phyloP scores from a whole-genome alignment of 164 flowering plant genomes.

The Pachysandra terminalis region DNA sequence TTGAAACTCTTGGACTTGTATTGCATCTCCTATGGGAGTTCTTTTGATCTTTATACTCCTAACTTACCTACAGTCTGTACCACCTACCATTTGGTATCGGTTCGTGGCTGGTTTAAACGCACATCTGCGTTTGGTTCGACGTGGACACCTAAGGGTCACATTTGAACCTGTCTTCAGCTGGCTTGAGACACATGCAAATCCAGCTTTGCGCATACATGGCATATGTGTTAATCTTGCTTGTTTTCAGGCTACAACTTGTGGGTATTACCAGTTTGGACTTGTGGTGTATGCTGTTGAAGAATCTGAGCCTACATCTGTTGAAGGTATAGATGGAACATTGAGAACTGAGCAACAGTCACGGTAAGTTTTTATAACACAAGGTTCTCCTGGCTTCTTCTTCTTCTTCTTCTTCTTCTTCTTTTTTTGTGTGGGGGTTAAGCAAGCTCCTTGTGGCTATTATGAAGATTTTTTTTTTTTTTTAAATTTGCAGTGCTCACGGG shows the following conservation, averaged over 20 bases:
- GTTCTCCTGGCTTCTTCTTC: background rate
- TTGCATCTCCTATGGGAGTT: background rate
- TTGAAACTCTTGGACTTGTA: too few relatives aligned
- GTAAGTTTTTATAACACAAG: conserved; percentile 27
- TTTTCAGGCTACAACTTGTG: conserved; percentile 69
- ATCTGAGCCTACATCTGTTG: conserved; percentile 20
- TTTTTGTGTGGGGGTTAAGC: too few relatives aligned
- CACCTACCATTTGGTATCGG: conserved; percentile 91
- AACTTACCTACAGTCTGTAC: conserved; percentile 54
- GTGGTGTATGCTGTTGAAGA: conserved; percentile 46
- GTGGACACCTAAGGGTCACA: conserved; percentile 52
- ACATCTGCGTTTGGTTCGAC: conserved; percentile 75
- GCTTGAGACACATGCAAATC: conserved; percentile 89
- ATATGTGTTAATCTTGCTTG: conserved; percentile 67
- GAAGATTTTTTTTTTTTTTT: background rate
- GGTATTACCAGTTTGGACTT: conserved; percentile 83
- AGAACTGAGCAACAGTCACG: conserved; percentile 35
- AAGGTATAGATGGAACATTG: conserved; percentile 23
- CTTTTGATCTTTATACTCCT: background rate
- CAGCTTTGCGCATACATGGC: conserved; percentile 57
- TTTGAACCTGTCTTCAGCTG: conserved; percentile 61
- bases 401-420: too few relatives aligned
- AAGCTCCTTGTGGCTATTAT: background rate
- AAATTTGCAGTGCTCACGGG: conserved; percentile 29
- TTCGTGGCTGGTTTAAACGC: conserved; percentile 95